A percentile compares a stretch with the other conserved stretches of the same genome.
phyloP scores from a whole-genome alignment of 352 stramenopile genomes.

The Pythium dissimile region DNA sequence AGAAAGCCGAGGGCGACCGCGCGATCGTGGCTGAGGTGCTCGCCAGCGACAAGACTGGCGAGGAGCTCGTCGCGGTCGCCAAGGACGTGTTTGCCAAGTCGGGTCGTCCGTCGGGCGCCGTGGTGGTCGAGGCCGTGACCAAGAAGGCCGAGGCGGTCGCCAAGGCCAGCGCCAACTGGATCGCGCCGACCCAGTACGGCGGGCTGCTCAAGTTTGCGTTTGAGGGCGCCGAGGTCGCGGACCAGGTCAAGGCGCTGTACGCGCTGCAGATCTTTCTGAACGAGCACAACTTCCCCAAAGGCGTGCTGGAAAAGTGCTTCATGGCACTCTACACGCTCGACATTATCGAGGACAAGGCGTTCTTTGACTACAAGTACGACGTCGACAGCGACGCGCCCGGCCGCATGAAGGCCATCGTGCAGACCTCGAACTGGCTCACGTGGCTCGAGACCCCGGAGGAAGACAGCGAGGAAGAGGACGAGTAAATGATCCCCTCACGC shows the following conservation, averaged over 20 bases:
- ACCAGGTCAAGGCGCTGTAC: slow-evolving; percentile 72
- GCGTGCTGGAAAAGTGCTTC: slow-evolving; percentile 79
- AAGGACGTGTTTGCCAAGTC: slow-evolving; percentile 52
- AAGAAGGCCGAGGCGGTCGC: slow-evolving; percentile 55
- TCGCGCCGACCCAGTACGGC: slow-evolving; percentile 56
- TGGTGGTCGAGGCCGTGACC: slow-evolving; percentile 57
- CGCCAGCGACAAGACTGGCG: slow-evolving; percentile 56
- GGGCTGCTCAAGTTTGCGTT: slow-evolving; percentile 56
- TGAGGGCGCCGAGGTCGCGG: slow-evolving; percentile 44
- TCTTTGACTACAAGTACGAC: slow-evolving; percentile 88
- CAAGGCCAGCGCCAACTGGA: slow-evolving; percentile 80
- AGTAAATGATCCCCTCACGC: slow-evolving; percentile 51
- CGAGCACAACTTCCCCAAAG: slow-evolving; percentile 72
- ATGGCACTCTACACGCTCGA: slow-evolving; percentile 83
- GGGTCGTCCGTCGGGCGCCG: slow-evolving; percentile 35
- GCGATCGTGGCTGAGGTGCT: slow-evolving; percentile 62
- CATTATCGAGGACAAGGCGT: slow-evolving; percentile 73
- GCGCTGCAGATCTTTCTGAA: slow-evolving; percentile 76
- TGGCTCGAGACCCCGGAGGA: slow-evolving; percentile 80
- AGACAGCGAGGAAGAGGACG: slow-evolving; percentile 71
- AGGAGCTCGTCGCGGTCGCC: slow-evolving; percentile 48
- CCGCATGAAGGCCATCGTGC: slow-evolving; percentile 82
- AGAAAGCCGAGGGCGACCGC: slow-evolving; percentile 50
- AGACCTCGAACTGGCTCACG: slow-evolving; percentile 77
- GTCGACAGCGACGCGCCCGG: slow-evolving; percentile 64